A percentile compares a stretch with the other conserved stretches of the same genome.
Conservation (phyloP, 208 protist genomes). For the Leishmania braziliensis region DNA sequence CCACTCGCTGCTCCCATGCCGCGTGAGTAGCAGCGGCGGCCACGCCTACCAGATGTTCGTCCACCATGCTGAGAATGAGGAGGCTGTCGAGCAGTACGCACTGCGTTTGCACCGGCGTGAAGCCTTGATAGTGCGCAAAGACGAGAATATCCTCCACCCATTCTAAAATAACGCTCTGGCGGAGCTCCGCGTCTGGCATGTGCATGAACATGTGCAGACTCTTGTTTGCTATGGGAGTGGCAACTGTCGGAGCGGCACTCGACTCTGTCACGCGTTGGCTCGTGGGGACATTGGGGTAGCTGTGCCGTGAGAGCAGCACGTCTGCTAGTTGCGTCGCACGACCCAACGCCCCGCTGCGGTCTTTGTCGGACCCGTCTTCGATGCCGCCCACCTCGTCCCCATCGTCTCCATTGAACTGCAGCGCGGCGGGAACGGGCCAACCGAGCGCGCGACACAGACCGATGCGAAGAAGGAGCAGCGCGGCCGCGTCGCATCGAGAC, state of each 20-base stretch:
- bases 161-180: slow-evolving; percentile 53
- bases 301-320: slow-evolving; percentile 22
- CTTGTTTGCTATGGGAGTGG: background rate
- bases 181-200: slow-evolving; percentile 42
- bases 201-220: slow-evolving; percentile 33
- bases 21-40: slow-evolving; percentile 15
- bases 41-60: slow-evolving; percentile 9
- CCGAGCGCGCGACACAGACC: slow-evolving; percentile 39
- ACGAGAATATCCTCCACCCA: slow-evolving; percentile 77
- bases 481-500: background rate
- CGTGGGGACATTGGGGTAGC: background rate
- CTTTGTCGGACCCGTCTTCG: background rate
- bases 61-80: slow-evolving; percentile 49
- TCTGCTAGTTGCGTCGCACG: slow-evolving; percentile 18
- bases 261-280: background rate
- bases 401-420: background rate
- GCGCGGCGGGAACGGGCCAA: slow-evolving; percentile 22
- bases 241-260: background rate
- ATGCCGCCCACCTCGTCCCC: background rate
- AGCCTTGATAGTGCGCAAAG: slow-evolving; percentile 45
- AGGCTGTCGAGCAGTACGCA: slow-evolving; percentile 68
- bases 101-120: slow-evolving; percentile 60
- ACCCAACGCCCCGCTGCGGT: background rate
- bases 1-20: slow-evolving; percentile 32
- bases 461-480: slow-evolving; percentile 26